Evolutionary conservation across 192 early-diverging fungal genomes (phyloP), one percentile per base, ranked within the genome.

Genomic region (Coemansia sp.): DNA sequence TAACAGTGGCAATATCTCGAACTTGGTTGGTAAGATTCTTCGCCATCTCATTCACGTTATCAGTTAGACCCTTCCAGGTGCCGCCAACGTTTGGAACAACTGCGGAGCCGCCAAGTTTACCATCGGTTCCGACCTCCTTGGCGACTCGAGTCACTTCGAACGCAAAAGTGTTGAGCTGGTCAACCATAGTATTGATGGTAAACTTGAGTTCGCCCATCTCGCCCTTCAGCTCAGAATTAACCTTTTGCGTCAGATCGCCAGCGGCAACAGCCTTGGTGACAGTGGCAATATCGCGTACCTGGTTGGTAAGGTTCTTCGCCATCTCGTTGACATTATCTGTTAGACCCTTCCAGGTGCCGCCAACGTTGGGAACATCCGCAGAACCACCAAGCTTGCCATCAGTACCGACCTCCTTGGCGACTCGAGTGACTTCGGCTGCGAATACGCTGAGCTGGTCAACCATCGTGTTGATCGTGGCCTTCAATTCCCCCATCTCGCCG

Each of bases 161-260:
- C 2, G 89, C 84, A 69, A 91, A 91, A 2, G 81, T 84, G n/a
- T 77, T 75, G 5, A 90, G 69, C 64, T 88, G 89, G 45, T 86
- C 87, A 16, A 90, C 89, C 86, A 90, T 86, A 10, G 65, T 75
- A 59, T 90, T 90, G 15, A 90, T 81, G 12, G 85, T 90, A 12
- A 71, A 73, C 63, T 91, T 91, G 6, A 91, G 61, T 23, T 83
- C 85, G 37, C 74, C 62, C 41, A 91, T 91, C 69, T 91, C 89
- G 48, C 88, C 89, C 13, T 77, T 71, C 11, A 76, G 69, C 39
- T 85, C 76, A 7, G 87, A 83, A n/a, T 79, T 73, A 18, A 91
- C 86, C 32, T 87, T 88, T 39, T 84, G 83, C 4, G 72, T 81
- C 19, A 91, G 61, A 69, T 91, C 89, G n/a, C 89, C 89, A 39